These are phyloP conservation scores for Grifola frondosa DNA, from an alignment of 1,284 basidiomycete genomes.

Conservation along the genomic window DNA sequence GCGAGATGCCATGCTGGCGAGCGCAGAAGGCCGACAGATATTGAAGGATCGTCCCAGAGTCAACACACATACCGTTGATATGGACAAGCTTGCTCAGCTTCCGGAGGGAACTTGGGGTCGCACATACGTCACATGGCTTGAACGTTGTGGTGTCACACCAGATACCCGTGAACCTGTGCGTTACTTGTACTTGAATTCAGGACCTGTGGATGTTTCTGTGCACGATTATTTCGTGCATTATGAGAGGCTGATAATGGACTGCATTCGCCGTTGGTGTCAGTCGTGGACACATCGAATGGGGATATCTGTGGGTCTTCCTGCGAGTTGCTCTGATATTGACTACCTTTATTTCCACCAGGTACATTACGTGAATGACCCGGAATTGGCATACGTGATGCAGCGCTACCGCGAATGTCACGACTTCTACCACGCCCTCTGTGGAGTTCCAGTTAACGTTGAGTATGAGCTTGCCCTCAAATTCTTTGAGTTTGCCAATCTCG, in stretches of 20 bases:
- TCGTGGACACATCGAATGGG: too few relatives aligned
- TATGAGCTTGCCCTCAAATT: slow-evolving; percentile 96
- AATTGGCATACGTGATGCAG: slow-evolving; percentile 96
- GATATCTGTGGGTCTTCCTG: slow-evolving; percentile 1
- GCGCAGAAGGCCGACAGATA: slow-evolving; percentile 79
- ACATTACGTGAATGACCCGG: slow-evolving; percentile 90
- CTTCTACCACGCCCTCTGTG: slow-evolving; percentile 89
- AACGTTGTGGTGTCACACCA: slow-evolving; percentile 88
- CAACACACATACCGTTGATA: slow-evolving; percentile 76
- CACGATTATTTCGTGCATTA: too few relatives aligned
- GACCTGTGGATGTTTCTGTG: background rate
- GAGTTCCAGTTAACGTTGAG: slow-evolving; percentile 86
- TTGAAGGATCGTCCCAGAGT: slow-evolving; percentile 84
- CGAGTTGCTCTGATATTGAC: too few relatives aligned
- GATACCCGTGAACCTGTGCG: slow-evolving; percentile 90
- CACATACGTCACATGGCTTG: slow-evolving; percentile 90
- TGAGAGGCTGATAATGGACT: too few relatives aligned
- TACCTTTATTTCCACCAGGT: slow-evolving; percentile 51
- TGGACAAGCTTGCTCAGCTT: slow-evolving; percentile 64
- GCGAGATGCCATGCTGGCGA: slow-evolving; percentile 78
- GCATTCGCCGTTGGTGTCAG: too few relatives aligned
- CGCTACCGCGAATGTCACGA: slow-evolving; percentile 98
- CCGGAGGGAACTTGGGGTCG: slow-evolving; percentile 84
- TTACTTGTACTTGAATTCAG: slow-evolving; percentile 8
- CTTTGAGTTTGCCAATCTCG: slow-evolving; percentile 93